phyloP scores from a whole-genome alignment of 768 basidiomycete species.

The Crucibulum laeve region DNA sequence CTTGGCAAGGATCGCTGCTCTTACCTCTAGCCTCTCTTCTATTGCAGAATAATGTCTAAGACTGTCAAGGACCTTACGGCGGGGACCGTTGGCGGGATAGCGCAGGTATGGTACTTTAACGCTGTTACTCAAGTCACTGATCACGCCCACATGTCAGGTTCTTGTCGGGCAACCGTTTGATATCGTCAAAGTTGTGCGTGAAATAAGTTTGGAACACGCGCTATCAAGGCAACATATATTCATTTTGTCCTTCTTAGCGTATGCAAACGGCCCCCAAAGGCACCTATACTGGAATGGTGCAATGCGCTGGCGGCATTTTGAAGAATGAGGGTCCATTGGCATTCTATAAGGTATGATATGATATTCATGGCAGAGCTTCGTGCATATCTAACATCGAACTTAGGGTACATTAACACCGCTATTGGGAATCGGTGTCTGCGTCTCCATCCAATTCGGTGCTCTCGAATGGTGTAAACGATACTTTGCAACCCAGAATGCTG shows the following conservation, averaged over 20 bases:
- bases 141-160: constrained; percentile 42
- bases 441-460: constrained; percentile 93
- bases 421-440: constrained; percentile 89
- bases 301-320: constrained; percentile 87
- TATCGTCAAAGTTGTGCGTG: constrained; percentile 91
- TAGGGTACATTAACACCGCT: constrained; percentile 90
- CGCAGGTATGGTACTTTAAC: constrained; percentile 50
- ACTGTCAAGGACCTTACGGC: constrained; percentile 85
- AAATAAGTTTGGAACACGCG: neutral
- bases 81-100: constrained; percentile 88
- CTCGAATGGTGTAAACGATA: constrained; percentile 82
- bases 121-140: constrained; percentile 3
- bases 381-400: constrained; percentile 3
- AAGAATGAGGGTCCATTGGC: constrained; percentile 90
- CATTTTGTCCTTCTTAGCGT: constrained; percentile 47
- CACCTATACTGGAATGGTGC: constrained; percentile 82
- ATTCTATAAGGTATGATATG: constrained; percentile 79
- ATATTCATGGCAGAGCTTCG: neutral
- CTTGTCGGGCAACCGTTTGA: constrained; percentile 94
- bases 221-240: neutral
- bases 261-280: constrained; percentile 94
- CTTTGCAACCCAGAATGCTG: constrained; percentile 62
- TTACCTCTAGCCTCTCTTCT: constrained; percentile 7
- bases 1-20: neutral
- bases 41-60: constrained; percentile 39